Conservation (phyloP, 2,329 filamentous ascomycete species). For the Corynespora cassiicola region DNA sequence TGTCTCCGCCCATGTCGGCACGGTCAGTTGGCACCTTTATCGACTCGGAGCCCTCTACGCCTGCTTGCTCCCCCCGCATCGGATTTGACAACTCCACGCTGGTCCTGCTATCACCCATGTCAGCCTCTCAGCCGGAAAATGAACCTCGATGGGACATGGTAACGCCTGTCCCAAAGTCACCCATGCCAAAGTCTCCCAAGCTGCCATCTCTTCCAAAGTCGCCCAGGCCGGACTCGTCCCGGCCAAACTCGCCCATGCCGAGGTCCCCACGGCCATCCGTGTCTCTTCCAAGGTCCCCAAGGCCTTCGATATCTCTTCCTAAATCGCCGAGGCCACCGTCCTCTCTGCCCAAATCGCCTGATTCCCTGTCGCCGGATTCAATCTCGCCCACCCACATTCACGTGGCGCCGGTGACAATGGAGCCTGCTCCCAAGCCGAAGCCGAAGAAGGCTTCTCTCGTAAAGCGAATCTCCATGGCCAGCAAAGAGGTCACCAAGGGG, state of each 20-base stretch:
- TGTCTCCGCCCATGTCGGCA: slow-evolving; percentile 45
- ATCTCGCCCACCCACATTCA: too few relatives aligned
- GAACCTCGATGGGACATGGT: slow-evolving; percentile 44
- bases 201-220: neutral
- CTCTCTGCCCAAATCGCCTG: too few relatives aligned
- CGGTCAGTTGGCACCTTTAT: slow-evolving; percentile 44
- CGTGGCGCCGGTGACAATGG: too few relatives aligned
- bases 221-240: neutral
- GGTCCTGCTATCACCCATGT: slow-evolving; percentile 34
- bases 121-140: slow-evolving; percentile 29
- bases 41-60: slow-evolving; percentile 46
- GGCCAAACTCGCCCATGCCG: too few relatives aligned
- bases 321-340: too few relatives aligned
- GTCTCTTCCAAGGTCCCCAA: too few relatives aligned
- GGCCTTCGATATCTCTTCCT: too few relatives aligned
- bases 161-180: slow-evolving; percentile 18
- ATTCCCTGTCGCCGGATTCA: too few relatives aligned
- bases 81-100: slow-evolving; percentile 36
- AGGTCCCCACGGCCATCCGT: too few relatives aligned
- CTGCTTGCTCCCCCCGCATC: slow-evolving; percentile 40
- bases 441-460: slow-evolving; percentile 4
- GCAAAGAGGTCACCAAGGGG: slow-evolving; percentile 11
- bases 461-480: slow-evolving; percentile 2
- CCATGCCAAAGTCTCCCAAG: slow-evolving; percentile 13
- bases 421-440: neutral